Conservation (phyloP, 2,329 filamentous ascomycete species). For the Curvularia eragrostidis region DNA sequence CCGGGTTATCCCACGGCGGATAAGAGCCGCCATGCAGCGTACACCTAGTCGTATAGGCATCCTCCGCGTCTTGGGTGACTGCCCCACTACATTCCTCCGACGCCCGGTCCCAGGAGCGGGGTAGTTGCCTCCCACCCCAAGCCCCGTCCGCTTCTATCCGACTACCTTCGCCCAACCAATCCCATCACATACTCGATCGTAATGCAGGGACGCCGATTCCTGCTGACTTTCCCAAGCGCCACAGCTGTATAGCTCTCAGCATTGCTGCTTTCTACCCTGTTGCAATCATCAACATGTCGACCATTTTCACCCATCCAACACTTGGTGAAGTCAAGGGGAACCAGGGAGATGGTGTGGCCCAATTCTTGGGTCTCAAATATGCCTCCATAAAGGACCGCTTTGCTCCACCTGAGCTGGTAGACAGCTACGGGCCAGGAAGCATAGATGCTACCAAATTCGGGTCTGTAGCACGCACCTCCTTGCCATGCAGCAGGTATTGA, state of each 20-base stretch:
- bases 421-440: conserved; percentile 27
- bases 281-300: conserved; percentile 25
- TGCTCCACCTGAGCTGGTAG: conserved; percentile 41
- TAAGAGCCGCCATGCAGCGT: background rate
- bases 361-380: conserved; percentile 51
- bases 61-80: background rate
- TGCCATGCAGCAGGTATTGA: background rate
- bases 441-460: conserved; percentile 48
- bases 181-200: background rate
- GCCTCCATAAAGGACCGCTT: conserved; percentile 49
- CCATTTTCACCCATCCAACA: conserved; percentile 27
- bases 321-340: conserved; percentile 40
- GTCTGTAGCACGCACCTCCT: conserved; percentile 24
- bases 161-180: background rate
- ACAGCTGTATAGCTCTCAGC: background rate
- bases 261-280: background rate
- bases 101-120: conserved; percentile 10
- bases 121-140: conserved; percentile 11
- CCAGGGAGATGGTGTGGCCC: conserved; percentile 31
- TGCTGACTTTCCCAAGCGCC: background rate
- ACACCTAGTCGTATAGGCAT: background rate
- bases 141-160: background rate
- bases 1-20: background rate
- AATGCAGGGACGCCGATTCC: background rate
- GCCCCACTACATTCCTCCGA: conserved; percentile 9